phyloP scores from a whole-genome alignment of 228 moss, liverwort and hornwort species.

The Sphagnum fallax region DNA sequence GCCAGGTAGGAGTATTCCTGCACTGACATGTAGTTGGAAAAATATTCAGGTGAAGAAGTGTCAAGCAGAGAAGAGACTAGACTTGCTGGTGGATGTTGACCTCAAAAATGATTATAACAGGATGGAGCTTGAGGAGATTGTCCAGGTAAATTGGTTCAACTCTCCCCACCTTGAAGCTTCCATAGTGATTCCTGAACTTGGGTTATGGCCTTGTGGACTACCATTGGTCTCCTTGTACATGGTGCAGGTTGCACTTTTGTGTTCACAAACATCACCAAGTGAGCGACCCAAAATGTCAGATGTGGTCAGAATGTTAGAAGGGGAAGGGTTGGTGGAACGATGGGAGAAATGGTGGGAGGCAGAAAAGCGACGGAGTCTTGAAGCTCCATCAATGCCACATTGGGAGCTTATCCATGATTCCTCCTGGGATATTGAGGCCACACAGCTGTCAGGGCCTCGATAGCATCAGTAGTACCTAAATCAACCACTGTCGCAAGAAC shows the following conservation, averaged over 20 bases:
- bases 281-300: constrained; percentile 70
- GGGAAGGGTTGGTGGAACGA: constrained; percentile 64
- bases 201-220: background rate
- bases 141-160: constrained; percentile 29
- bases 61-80: constrained; percentile 57
- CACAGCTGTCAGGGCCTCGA: constrained; percentile 62
- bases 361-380: constrained; percentile 48
- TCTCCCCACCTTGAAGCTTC: background rate
- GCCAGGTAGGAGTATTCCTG: too few species aligned
- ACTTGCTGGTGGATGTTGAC: constrained; percentile 53
- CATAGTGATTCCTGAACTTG: background rate
- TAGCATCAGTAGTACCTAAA: constrained; percentile 9
- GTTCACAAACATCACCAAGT: constrained; percentile 42
- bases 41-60: constrained; percentile 45
- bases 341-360: constrained; percentile 74
- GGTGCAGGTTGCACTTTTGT: constrained; percentile 47
- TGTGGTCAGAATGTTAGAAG: constrained; percentile 62
- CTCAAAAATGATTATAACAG: constrained; percentile 45
- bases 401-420: constrained; percentile 61
- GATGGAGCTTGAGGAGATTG: constrained; percentile 62
- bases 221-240: background rate
- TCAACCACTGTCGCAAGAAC: too few species aligned
- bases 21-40: background rate
- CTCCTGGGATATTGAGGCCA: constrained; percentile 60
- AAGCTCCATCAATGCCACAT: constrained; percentile 43